A percentile compares a stretch with the other conserved stretches of the same genome.
phyloP scores from a whole-genome alignment of 805 yeast species.

The Wickerhamomyces subpelliculosus region DNA sequence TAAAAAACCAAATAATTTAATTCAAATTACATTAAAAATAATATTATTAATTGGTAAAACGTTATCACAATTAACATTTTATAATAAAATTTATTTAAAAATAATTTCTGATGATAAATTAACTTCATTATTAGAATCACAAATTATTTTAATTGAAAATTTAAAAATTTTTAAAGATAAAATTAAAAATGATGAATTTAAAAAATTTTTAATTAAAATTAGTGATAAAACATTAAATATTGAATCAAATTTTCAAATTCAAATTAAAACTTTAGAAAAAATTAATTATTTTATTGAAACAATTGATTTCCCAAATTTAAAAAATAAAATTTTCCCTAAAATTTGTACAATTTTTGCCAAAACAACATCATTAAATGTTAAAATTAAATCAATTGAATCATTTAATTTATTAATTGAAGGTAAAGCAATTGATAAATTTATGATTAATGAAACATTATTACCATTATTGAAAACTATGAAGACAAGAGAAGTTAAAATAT shows the following conservation, averaged over 20 bases:
- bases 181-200: slow-evolving; percentile 46
- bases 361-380: slow-evolving; percentile 78
- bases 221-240: slow-evolving; percentile 28
- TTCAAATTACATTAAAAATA: slow-evolving; percentile 43
- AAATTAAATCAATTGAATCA: slow-evolving; percentile 56
- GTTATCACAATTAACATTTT: slow-evolving; percentile 72
- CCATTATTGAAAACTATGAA: slow-evolving; percentile 73
- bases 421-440: slow-evolving; percentile 61
- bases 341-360: slow-evolving; percentile 69
- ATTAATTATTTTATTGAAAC: slow-evolving; percentile 34
- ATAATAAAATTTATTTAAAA: slow-evolving; percentile 54
- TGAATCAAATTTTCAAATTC: slow-evolving; percentile 32
- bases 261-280: slow-evolving; percentile 44
- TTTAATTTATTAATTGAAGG: slow-evolving; percentile 50
- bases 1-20: slow-evolving; percentile 32
- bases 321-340: slow-evolving; percentile 69
- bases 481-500: slow-evolving; percentile 64
- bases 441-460: slow-evolving; percentile 70
- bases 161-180: slow-evolving; percentile 40
- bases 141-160: slow-evolving; percentile 39
- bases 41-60: slow-evolving; percentile 56
- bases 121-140: slow-evolving; percentile 32
- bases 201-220: slow-evolving; percentile 38
- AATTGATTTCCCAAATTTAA: slow-evolving; percentile 63
- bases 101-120: slow-evolving; percentile 27